These are phyloP conservation scores for Dothistroma septosporum DNA, from an alignment of 2,329 filamentous ascomycete genomes.

Conservation along the genomic window DNA sequence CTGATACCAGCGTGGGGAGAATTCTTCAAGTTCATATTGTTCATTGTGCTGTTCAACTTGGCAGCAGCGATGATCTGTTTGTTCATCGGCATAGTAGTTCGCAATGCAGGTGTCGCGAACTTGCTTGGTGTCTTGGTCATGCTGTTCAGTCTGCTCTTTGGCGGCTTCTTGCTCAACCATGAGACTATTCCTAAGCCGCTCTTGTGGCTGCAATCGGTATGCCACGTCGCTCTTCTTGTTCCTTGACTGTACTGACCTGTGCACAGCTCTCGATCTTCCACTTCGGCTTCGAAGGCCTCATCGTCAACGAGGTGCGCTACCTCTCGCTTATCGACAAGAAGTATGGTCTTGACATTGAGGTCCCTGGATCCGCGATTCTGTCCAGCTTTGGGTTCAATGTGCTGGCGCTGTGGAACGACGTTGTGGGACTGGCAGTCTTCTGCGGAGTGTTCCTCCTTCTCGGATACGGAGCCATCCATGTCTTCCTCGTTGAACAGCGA, in stretches of 20 bases:
- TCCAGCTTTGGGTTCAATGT: constrained; percentile 95
- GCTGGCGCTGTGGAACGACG: constrained; percentile 77
- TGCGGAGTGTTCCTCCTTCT: constrained; percentile 78
- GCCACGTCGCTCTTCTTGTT: constrained; percentile 28
- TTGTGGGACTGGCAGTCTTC: constrained; percentile 76
- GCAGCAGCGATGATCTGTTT: constrained; percentile 90
- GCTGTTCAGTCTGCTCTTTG: constrained; percentile 94
- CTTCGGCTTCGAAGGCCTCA: constrained; percentile 91
- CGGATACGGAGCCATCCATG: constrained; percentile 88
- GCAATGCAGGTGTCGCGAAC: constrained; percentile 85
- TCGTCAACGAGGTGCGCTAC: constrained; percentile 93
- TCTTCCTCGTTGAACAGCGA: constrained; percentile 84
- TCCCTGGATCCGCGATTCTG: constrained; percentile 88
- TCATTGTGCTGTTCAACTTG: constrained; percentile 92
- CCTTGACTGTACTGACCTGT: constrained; percentile 26
- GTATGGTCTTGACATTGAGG: constrained; percentile 92
- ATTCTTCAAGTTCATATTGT: constrained; percentile 87
- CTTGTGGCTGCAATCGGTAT: constrained; percentile 79
- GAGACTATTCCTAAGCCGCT: constrained; percentile 83
- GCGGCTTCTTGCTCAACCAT: constrained; percentile 89
- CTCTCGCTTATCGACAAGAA: constrained; percentile 88
- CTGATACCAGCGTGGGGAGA: constrained; percentile 75
- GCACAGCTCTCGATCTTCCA: constrained; percentile 86
- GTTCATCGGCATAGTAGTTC: constrained; percentile 94
- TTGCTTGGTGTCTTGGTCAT: constrained; percentile 92